Evolutionary conservation across 768 basidiomycete species (phyloP), one percentile per base, ranked within the genome.

Genomic region (Kwoniella pini): DNA sequence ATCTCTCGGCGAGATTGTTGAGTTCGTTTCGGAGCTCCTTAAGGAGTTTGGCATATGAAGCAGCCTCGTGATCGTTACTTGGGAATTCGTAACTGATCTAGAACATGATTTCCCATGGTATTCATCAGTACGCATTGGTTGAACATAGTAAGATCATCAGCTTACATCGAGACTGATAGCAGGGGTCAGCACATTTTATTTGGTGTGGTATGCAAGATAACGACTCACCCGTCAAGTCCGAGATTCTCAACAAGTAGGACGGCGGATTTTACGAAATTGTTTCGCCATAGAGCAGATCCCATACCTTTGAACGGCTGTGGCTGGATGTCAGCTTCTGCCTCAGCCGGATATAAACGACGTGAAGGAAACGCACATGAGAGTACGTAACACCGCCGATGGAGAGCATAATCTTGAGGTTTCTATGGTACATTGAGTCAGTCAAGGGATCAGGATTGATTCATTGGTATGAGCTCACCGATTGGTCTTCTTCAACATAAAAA

Each of bases 401-500:
- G 24, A 99, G 83, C 40, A 85, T 67, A 24, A 84, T 80, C 65
- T 84, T 84, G 38, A 85, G 67, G 68, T 83, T 82, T 15, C 79
- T 78, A 72, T 91, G 24, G 40, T 19, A 42, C 19, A 30, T 48
- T 17, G n/a, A 24, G 4, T 50, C 21, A 33, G 46, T 7, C 30
- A 10, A 45, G 10, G 21, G 22, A 21, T 4, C 6, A 1, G 13
- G 17, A n/a, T 2, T 3, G 30, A 13, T 22, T 22, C 3, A 30
- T 12, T 21, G 2, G 6, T 2, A 2, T 9, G 5, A 12, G 60
- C 59, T 17, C 27, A 88, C 51, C 92, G 84, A 60, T 96, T 82
- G 63, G 84, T 78, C 74, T 94, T 88, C 83, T 98, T 98, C 67
- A 97, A 82, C 27, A 88, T 84, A 79, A 92, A 94, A 57, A 98